These are phyloP conservation scores for Colletotrichum neosansevieriae DNA, from an alignment of 2,329 filamentous ascomycete genomes.

Conservation along the genomic window DNA sequence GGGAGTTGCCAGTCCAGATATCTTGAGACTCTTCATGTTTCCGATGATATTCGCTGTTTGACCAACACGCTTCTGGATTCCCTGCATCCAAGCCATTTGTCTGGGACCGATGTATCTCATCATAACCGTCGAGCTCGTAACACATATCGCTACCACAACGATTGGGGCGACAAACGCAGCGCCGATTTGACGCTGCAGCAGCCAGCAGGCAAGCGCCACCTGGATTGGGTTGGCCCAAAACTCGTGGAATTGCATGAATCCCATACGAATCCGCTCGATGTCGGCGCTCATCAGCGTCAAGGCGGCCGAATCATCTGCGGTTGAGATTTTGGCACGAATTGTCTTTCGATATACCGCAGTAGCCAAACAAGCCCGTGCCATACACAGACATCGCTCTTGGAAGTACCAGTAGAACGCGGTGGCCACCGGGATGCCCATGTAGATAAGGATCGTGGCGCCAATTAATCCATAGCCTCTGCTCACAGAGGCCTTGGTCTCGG, in stretches of 20 bases:
- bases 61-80: slow-evolving; percentile 60
- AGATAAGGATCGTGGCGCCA: slow-evolving; percentile 55
- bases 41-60: slow-evolving; percentile 60
- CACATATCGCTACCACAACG: slow-evolving; percentile 10
- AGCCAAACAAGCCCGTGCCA: slow-evolving; percentile 50
- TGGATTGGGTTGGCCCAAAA: slow-evolving; percentile 57
- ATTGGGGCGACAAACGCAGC: slow-evolving; percentile 30
- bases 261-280: slow-evolving; percentile 55
- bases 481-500: slow-evolving; percentile 34
- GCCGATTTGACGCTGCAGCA: slow-evolving; percentile 55
- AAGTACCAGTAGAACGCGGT: slow-evolving; percentile 55
- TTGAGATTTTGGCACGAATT: slow-evolving; percentile 46
- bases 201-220: slow-evolving; percentile 58
- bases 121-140: background rate
- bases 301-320: slow-evolving; percentile 53
- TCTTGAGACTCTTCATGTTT: slow-evolving; percentile 64
- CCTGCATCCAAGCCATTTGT: slow-evolving; percentile 61
- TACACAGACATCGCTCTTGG: slow-evolving; percentile 48
- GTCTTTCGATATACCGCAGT: slow-evolving; percentile 51
- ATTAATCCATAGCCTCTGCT: slow-evolving; percentile 57
- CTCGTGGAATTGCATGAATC: slow-evolving; percentile 53
- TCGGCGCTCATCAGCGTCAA: slow-evolving; percentile 63
- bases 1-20: slow-evolving; percentile 58
- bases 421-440: slow-evolving; percentile 55
- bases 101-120: slow-evolving; percentile 37